Percentiles rank a stretch among this genome's conserved stretches.
These are phyloP conservation scores for Penicillium griseofulvum DNA, from an alignment of 2,329 filamentous ascomycete species.

Conservation along the genomic window DNA sequence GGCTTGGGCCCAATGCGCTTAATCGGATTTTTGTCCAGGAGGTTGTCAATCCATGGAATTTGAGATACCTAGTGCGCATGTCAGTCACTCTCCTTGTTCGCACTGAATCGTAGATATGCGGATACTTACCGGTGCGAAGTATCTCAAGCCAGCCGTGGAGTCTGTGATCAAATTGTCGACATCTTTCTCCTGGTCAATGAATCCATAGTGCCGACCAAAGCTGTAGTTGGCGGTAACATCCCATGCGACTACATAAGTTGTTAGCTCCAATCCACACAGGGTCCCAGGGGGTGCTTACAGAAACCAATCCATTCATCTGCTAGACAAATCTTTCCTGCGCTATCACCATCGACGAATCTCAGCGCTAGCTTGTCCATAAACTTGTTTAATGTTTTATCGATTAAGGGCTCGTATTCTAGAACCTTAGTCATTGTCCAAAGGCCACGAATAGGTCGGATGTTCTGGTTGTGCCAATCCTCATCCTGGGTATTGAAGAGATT, in stretches of 20 bases:
- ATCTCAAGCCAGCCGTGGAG: slow-evolving; percentile 23
- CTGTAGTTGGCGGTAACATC: slow-evolving; percentile 25
- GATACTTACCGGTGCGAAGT: slow-evolving; percentile 22
- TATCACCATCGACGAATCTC: slow-evolving; percentile 21
- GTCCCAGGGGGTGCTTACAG: slow-evolving; percentile 1
- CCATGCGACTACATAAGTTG: slow-evolving; percentile 17
- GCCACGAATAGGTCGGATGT: slow-evolving; percentile 24
- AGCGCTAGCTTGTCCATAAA: slow-evolving; percentile 24
- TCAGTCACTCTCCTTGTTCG: background rate
- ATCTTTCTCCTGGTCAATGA: slow-evolving; percentile 29
- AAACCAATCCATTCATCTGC: slow-evolving; percentile 23
- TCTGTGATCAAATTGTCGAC: slow-evolving; percentile 24
- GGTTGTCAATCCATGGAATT: slow-evolving; percentile 28
- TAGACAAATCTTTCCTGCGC: slow-evolving; percentile 16
- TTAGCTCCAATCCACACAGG: background rate
- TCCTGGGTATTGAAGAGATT: slow-evolving; percentile 29
- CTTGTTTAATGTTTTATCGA: slow-evolving; percentile 26
- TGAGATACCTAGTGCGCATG: slow-evolving; percentile 16
- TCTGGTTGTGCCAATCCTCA: slow-evolving; percentile 27
- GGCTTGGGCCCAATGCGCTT: slow-evolving; percentile 26
- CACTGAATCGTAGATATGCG: background rate
- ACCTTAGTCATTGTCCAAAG: slow-evolving; percentile 29
- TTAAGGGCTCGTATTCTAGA: slow-evolving; percentile 26
- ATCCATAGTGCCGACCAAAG: slow-evolving; percentile 24
- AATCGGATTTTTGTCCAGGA: slow-evolving; percentile 31